These are phyloP conservation scores for Clonostachys sp. DNA, from an alignment of 2,329 filamentous ascomycete genomes.

Conservation along the genomic window DNA sequence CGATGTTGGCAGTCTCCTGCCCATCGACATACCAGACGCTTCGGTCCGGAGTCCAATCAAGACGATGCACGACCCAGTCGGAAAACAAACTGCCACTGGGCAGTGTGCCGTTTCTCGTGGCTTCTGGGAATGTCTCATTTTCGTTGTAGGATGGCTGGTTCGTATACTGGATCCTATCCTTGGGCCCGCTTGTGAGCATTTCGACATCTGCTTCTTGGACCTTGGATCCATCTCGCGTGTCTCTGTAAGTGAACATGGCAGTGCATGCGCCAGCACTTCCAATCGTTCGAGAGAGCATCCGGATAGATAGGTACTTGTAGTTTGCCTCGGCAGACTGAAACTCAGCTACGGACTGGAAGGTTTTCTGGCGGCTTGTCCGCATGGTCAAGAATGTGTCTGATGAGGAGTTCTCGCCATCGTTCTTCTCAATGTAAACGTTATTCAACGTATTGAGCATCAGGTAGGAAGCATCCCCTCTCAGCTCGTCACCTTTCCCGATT, in stretches of 20 bases:
- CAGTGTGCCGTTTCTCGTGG: slow-evolving; percentile 42
- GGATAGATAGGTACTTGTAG: slow-evolving; percentile 27
- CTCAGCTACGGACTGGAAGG: slow-evolving; percentile 43
- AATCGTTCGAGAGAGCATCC: slow-evolving; percentile 45
- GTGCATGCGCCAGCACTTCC: slow-evolving; percentile 44
- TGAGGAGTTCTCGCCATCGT: slow-evolving; percentile 23
- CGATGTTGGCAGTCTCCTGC: slow-evolving; percentile 42
- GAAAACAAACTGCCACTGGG: slow-evolving; percentile 40
- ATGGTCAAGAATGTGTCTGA: slow-evolving; percentile 39
- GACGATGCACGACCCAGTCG: slow-evolving; percentile 53
- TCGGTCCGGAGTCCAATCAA: slow-evolving; percentile 52
- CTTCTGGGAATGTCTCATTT: slow-evolving; percentile 35
- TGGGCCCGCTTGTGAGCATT: slow-evolving; percentile 41
- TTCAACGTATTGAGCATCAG: slow-evolving; percentile 34
- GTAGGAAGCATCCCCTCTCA: slow-evolving; percentile 17
- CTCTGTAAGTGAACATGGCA: slow-evolving; percentile 48
- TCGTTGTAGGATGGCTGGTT: slow-evolving; percentile 51
- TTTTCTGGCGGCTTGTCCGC: slow-evolving; percentile 34
- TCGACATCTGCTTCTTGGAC: slow-evolving; percentile 51
- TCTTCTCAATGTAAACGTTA: slow-evolving; percentile 40
- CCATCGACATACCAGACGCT: slow-evolving; percentile 54
- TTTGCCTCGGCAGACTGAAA: slow-evolving; percentile 28
- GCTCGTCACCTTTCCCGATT: slow-evolving; percentile 17
- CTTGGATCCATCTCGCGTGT: slow-evolving; percentile 22
- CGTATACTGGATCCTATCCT: slow-evolving; percentile 46